Conservation (phyloP, 1,139 yeast species). For the Kodamaea alishanica region DNA sequence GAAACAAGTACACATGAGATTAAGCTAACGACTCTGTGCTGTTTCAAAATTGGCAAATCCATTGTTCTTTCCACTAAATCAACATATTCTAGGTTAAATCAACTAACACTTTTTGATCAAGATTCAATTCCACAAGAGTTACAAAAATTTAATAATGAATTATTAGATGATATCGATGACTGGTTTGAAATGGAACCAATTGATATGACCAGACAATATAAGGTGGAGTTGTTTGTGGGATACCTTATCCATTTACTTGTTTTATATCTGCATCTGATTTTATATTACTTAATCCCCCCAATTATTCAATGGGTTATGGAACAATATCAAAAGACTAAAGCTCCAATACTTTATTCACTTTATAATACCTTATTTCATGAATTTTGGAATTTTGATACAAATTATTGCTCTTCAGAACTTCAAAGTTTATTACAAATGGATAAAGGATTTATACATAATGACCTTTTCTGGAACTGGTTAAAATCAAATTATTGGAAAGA, state of each 20-base stretch:
- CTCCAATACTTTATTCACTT: constrained; percentile 7
- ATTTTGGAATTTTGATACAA: constrained; percentile 27
- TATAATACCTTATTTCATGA: constrained; percentile 22
- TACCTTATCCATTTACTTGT: constrained; percentile 34
- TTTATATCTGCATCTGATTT: constrained; percentile 30
- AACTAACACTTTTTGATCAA: constrained; percentile 31
- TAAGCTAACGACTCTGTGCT: constrained; percentile 26
- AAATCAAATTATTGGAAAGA: constrained; percentile 31
- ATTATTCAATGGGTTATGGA: constrained; percentile 39
- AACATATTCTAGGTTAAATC: constrained; percentile 33
- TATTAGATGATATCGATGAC: constrained; percentile 35
- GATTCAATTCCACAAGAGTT: constrained; percentile 24
- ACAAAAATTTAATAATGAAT: constrained; percentile 17
- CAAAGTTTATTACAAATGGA: constrained; percentile 1
- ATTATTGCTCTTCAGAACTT: constrained; percentile 10
- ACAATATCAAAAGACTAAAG: constrained; percentile 11
- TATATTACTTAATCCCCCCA: constrained; percentile 33
- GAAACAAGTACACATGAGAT: background rate
- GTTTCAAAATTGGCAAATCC: constrained; percentile 31
- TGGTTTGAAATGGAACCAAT: constrained; percentile 37
- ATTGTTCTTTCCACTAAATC: constrained; percentile 34
- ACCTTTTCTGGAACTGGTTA: constrained; percentile 29
- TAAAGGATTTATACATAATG: constrained; percentile 1
- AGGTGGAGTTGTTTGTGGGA: constrained; percentile 28
- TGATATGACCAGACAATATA: constrained; percentile 18